These are phyloP conservation scores for Phyllosticta paracitricarpa DNA, from an alignment of 2,329 filamentous ascomycete species.

Conservation along the genomic window DNA sequence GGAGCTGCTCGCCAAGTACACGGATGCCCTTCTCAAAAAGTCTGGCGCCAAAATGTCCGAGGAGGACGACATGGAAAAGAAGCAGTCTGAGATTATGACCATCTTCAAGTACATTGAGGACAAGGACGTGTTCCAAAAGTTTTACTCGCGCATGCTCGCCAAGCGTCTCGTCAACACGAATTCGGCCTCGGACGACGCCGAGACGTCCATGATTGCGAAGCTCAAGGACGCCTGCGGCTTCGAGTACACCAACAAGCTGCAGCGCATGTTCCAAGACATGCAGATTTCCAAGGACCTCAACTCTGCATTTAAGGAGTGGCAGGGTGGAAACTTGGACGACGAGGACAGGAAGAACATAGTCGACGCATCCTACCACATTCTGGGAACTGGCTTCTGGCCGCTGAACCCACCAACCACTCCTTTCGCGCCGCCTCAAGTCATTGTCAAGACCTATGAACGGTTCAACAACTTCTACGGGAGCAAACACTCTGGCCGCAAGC, in stretches of 20 bases:
- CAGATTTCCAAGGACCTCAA: conserved; percentile 98
- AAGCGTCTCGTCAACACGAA: conserved; percentile 90
- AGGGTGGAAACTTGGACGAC: conserved; percentile 54
- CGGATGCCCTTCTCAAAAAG: conserved; percentile 85
- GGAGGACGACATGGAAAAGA: conserved; percentile 84
- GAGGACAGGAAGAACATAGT: conserved; percentile 57
- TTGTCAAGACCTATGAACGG: conserved; percentile 77
- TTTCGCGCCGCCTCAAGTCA: conserved; percentile 78
- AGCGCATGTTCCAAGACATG: conserved; percentile 99
- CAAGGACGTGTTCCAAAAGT: conserved; percentile 99
- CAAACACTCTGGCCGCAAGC: conserved; percentile 92
- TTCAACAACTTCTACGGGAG: conserved; percentile 89
- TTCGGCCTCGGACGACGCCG: conserved; percentile 91
- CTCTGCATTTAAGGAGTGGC: conserved; percentile 71
- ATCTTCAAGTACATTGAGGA: conserved; percentile 99
- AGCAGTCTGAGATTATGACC: conserved; percentile 90
- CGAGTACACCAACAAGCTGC: conserved; percentile 98
- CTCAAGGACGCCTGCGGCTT: conserved; percentile 97
- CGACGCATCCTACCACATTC: conserved; percentile 83
- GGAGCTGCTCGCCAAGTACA: conserved; percentile 89
- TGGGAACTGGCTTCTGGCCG: conserved; percentile 97
- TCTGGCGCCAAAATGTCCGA: conserved; percentile 77
- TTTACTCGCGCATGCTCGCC: conserved; percentile 93
- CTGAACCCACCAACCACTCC: conserved; percentile 76
- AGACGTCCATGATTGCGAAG: conserved; percentile 99